Evolutionary conservation across 2,329 filamentous ascomycete genomes (phyloP).

Genomic region (Claviceps spartinae): DNA sequence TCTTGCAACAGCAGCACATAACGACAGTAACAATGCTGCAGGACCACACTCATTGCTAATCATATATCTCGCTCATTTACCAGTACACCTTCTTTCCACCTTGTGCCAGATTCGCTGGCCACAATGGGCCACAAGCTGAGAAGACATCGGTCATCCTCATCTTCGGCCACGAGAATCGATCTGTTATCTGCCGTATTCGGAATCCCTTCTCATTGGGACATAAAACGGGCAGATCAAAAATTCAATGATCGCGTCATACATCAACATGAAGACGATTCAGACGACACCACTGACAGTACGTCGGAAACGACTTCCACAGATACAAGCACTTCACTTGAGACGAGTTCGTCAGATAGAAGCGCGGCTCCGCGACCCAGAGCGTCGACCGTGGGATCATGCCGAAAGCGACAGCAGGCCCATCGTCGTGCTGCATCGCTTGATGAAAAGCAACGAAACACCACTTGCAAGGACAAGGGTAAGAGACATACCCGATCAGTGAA

Average conservation of each 20-base stretch:
- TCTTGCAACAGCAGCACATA: neutral
- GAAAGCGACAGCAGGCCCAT: conserved; percentile 1
- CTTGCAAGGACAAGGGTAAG: neutral
- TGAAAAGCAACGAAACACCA: neutral
- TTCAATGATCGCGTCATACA: neutral
- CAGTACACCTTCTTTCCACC: neutral
- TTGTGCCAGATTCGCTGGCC: neutral
- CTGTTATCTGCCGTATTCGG: conserved; percentile 16
- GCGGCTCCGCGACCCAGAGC: neutral
- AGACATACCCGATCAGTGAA: neutral
- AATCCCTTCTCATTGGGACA: conserved; percentile 11
- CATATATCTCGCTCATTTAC: neutral
- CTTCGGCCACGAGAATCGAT: conserved; percentile 11
- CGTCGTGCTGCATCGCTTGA: neutral
- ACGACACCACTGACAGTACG: neutral
- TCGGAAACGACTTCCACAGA: neutral
- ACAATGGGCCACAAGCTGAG: conserved; percentile 11
- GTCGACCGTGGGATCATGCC: neutral
- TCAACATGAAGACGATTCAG: neutral
- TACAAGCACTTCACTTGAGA: neutral
- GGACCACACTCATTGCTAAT: neutral
- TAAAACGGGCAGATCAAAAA: conserved; percentile 4
- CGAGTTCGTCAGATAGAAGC: neutral
- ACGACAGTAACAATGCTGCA: neutral
- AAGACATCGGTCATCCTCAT: neutral